Evolutionary conservation across 2,329 filamentous ascomycete species (phyloP), one percentile per base, ranked within the genome.

Genomic region (Ophiosphaerella herpotricha): DNA sequence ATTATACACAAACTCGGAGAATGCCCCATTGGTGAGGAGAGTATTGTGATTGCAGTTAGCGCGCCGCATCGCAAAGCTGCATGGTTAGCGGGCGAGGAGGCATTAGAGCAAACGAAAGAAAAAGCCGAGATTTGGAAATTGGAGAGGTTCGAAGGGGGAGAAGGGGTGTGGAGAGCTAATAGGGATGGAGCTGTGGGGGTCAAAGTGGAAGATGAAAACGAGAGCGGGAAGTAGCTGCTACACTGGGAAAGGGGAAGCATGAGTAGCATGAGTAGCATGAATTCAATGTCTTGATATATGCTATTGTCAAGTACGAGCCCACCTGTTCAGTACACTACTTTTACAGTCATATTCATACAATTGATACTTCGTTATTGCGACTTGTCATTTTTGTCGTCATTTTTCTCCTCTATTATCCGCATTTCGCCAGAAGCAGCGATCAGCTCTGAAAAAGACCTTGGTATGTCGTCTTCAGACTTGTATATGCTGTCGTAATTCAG

Each of bases 71-170:
- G 94, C 7, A 83, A 88, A 61, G 89, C 88, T 12, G 92, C 90
- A 5, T 99, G 93, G 93, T 77, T 78, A 62, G 93, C 89, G 0
- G 93, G 90, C 0, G 93, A 97, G 77, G 90, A 95, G 75, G 89
- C 91, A 31, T 76, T 97, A 50, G 93, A 97, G 77, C 78, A 84
- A 70, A 91, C 90, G 67, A 99, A 97, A 77, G 84, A 83, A 47
- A 85, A 81, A 58, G 90, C 90, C n/a, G 94, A 99, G 78, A 87
- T 99, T 36, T 97, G 93, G 93, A 97, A 97, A 77, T 79, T 85
- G 58, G 93, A 97, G 77, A 88, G 91, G 71, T 97, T 97, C 78
- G 85, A 82, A 39, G 87, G 83, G 1, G 87, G 85, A 18, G 87
- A 88, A 56, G 89, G 82, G 6, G 82, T 94, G 38, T 97, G 92